Evolutionary conservation across 371 early-diverging fungal species (phyloP).

Genomic region (Mortierella polycephala): DNA sequence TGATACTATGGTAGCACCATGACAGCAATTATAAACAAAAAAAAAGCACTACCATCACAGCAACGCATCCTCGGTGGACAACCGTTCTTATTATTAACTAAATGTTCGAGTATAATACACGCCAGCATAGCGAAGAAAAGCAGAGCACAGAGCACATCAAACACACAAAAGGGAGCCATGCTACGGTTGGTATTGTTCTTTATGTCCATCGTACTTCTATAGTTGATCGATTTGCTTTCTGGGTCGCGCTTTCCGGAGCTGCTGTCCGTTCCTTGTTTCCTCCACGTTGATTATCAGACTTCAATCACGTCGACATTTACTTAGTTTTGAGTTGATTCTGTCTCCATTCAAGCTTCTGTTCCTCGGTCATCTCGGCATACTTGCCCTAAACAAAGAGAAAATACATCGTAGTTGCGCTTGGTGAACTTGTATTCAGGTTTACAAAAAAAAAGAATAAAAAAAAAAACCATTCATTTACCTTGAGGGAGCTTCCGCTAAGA

Average conservation of each 20-base stretch:
- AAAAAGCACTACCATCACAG: too few relatives aligned
- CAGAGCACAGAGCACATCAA: too few relatives aligned
- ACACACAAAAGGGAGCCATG: too few relatives aligned
- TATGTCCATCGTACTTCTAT: neutral
- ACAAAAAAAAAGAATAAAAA: neutral
- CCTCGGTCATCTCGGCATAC: constrained; percentile 58
- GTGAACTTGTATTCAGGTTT: too few relatives aligned
- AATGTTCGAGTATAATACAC: too few relatives aligned
- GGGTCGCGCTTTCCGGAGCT: neutral
- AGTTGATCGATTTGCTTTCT: neutral
- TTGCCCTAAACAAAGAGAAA: constrained; percentile 49
- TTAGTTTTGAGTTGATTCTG: constrained; percentile 44
- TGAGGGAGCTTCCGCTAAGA: constrained; percentile 70
- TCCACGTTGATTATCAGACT: neutral
- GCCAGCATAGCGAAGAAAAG: too few relatives aligned
- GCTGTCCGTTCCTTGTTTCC: neutral
- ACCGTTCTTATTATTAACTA: too few relatives aligned
- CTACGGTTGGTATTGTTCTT: too few relatives aligned
- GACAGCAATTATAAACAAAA: too few relatives aligned
- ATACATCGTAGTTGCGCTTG: too few relatives aligned
- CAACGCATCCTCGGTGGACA: too few relatives aligned
- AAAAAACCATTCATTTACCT: constrained; percentile 31
- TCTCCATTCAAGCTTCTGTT: constrained; percentile 64
- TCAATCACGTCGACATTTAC: constrained; percentile 6
- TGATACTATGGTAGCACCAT: too few relatives aligned